These are phyloP conservation scores for Ceriops tagal DNA, from an alignment of 345 rosid species.

Conservation along the genomic window DNA sequence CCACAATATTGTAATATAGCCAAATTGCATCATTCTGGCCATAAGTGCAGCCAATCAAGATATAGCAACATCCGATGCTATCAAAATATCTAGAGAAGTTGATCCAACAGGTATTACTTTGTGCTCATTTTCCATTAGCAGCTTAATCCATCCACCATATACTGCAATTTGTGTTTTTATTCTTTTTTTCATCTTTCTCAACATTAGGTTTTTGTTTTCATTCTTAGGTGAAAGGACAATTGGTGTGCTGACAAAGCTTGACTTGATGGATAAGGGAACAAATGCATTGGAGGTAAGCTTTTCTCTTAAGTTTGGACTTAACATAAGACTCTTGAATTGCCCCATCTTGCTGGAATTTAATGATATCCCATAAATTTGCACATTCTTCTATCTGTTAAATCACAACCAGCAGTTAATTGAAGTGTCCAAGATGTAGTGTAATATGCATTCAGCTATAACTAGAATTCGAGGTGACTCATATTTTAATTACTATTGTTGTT, in stretches of 20 bases:
- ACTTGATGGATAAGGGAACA: slow-evolving; percentile 30
- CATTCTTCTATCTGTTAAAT: too few species aligned
- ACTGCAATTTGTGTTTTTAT: not conserved
- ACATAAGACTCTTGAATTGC: not conserved
- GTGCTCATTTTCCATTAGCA: not conserved
- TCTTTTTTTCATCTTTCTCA: not conserved
- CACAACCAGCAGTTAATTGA: too few species aligned
- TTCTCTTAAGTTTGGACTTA: not conserved
- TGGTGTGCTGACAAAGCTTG: slow-evolving; percentile 32
- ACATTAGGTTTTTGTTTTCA: not conserved
- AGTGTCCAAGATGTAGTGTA: too few species aligned
- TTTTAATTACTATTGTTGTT: too few species aligned
- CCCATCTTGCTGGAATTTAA: slow-evolving; percentile 1
- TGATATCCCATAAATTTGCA: not conserved
- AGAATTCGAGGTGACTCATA: too few species aligned
- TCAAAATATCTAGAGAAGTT: slow-evolving; percentile 66
- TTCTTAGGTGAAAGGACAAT: slow-evolving; percentile 28
- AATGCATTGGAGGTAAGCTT: slow-evolving; percentile 25
- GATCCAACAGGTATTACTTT: slow-evolving; percentile 45
- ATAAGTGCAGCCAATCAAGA: slow-evolving; percentile 73
- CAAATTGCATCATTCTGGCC: slow-evolving; percentile 61
- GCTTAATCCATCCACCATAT: not conserved
- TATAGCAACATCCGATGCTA: slow-evolving; percentile 71
- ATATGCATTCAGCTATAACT: too few species aligned
- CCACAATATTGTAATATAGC: slow-evolving; percentile 29